Base-by-base conservation (phyloP, 1,284 basidiomycete species). In the Tausonia pullulans region DNA sequence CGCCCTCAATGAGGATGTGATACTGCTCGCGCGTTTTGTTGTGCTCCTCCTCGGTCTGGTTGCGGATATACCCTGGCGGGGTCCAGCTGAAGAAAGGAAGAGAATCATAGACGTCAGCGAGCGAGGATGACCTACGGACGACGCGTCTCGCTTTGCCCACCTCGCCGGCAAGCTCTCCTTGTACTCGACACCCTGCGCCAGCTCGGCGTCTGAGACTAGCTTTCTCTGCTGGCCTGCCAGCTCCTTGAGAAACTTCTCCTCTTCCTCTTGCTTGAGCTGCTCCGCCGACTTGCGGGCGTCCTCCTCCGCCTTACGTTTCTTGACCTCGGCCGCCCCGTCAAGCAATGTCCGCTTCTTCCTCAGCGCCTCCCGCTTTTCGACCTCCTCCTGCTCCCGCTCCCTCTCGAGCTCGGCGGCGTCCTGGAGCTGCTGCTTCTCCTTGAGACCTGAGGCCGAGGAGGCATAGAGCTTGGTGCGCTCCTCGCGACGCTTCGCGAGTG, bases 121-220 rank as follows among this genome's bases (percentile, higher is more conserved):
- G 67, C 46, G 54, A 13, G 46, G 40, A 46, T 44, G 27, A 27
- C 27, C 27, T 27, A 27, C 27, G 27, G 27, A 27, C 27, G 27
- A 27, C 27, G 27, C 27, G 27, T 27, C 27, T 27, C 27, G 27
- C 27, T 27, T 27, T 27, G 27, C 27, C 27, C 71, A 90, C 87
- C 87, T 85, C 11, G 93, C 85, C 73, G 84, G 86, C 67, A 98
- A 74, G 45, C 90, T 82, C 71, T 97, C 90, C 0, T 87, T 90
- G 73, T 95, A 98, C 53, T 83, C 81, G 63, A 96, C 93, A 10
- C 94, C 96, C 72, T 90, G 86, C 2, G 96, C 95, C 44, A 98
- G 77, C 74, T 99, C 96, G 71, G 90, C 79, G 68, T 93, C 93
- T 11, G 90, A 90, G 0, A 89, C 90, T 3, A 99, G 83, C 74